phyloP scores from a whole-genome alignment of 2,329 filamentous ascomycete species.

The Penicillium sp. region DNA sequence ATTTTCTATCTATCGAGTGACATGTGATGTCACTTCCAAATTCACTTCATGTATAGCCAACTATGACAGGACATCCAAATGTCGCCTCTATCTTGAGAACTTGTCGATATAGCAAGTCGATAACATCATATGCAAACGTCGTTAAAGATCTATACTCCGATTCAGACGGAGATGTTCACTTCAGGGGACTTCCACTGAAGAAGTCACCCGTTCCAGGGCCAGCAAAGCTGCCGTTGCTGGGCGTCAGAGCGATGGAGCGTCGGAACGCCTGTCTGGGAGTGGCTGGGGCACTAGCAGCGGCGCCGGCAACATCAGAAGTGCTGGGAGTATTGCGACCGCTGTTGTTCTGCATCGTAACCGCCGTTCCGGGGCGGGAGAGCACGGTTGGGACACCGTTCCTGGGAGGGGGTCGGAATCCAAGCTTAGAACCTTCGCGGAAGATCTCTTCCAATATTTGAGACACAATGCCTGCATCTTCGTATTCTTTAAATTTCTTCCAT shows the following conservation, averaged over 20 bases:
- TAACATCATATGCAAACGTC: too few relatives aligned
- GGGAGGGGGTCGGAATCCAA: constrained; percentile 50
- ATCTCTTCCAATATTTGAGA: constrained; percentile 80
- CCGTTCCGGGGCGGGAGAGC: constrained; percentile 33
- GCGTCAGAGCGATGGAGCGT: constrained; percentile 36
- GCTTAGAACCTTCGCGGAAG: constrained; percentile 57
- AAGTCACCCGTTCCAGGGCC: constrained; percentile 32
- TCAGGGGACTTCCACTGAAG: constrained; percentile 34
- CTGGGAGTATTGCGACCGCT: constrained; percentile 38
- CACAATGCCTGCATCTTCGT: constrained; percentile 72
- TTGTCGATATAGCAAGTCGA: too few relatives aligned
- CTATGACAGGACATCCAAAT: too few relatives aligned
- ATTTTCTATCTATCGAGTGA: too few relatives aligned
- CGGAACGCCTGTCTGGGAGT: constrained; percentile 37
- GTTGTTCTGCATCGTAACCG: constrained; percentile 31
- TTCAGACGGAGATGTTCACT: constrained; percentile 24
- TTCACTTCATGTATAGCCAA: too few relatives aligned
- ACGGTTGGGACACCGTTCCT: constrained; percentile 28
- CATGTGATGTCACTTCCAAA: too few relatives aligned
- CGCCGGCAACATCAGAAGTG: constrained; percentile 25
- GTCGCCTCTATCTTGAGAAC: too few relatives aligned
- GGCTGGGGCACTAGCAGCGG: constrained; percentile 31
- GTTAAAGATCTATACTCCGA: too few relatives aligned
- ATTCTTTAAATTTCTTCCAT: constrained; percentile 84
- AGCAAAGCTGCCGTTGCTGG: constrained; percentile 36